Evolutionary conservation across 306 rosid genomes (phyloP), one percentile per base, ranked within the genome.

Genomic region (Cucumis cinereus): DNA sequence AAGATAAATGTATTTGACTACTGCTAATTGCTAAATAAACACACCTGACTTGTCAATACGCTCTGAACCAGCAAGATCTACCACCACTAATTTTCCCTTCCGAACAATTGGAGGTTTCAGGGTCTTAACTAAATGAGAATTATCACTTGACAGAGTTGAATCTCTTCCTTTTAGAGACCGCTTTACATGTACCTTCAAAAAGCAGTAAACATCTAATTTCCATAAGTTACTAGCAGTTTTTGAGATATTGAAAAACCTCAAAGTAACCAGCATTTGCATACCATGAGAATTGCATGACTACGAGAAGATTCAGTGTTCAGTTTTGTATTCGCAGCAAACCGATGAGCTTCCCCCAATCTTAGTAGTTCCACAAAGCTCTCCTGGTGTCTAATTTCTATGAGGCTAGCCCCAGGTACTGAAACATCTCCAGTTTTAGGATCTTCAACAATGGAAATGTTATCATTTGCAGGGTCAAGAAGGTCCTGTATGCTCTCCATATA

Each of bases 31-130:
- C 24, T 26, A 64, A 53, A 81, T 77, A 77, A 59, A 82, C 89
- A 23, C 60, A 92, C 99, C 99, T 88, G 99, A 95, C 84, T 95
- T 95, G 60, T 92, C 92, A 49, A 95, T 90, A 61, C 99, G 92
- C 87, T 95, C 99, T 41, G 99, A 95, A 81, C 99, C 99, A 77
- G 99, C 99, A 82, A 95, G 98, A 87, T 95, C 99, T 59, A 95
- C 99, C 50, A 95, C 93, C 52, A 95, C 91, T 84, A 95, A 80
- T 82, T 92, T 95, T 66, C 96, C 94, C 84, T 90, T 95, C 80
- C 93, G 91, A 75, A 95, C 81, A 78, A 92, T 79, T 68, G 96
- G 84, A 30, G 98, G 89, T 81, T 92, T 95, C 78, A 89, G 81
- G 26, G 83, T 84, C 88, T 95, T 95, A 47, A 79, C 83, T 83